A percentile compares a stretch with the other conserved stretches of the same genome.
Evolutionary conservation across 1,284 basidiomycete genomes (phyloP).

Genomic region (Pseudomicrostroma phylloplanum): DNA sequence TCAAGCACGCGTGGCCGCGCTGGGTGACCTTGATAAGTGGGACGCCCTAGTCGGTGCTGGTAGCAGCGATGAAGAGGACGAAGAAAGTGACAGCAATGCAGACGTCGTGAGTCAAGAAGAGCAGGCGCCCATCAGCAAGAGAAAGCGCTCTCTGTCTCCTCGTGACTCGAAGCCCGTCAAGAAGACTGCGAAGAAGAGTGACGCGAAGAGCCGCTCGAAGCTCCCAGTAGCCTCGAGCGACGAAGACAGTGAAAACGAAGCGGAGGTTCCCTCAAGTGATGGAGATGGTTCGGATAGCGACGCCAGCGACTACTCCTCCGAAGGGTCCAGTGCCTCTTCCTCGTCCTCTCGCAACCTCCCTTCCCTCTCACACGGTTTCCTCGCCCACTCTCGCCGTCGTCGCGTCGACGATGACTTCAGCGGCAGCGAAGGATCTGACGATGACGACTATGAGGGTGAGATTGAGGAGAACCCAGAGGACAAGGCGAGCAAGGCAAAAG

Average conservation of each 20-base stretch:
- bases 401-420: slow-evolving; percentile 8
- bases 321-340: background rate
- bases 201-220: background rate
- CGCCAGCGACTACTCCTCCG: slow-evolving; percentile 1
- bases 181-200: background rate
- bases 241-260: background rate
- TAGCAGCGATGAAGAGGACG: slow-evolving; percentile 44
- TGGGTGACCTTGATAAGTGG: slow-evolving; percentile 29
- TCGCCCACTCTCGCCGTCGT: slow-evolving; percentile 55
- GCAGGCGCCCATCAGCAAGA: slow-evolving; percentile 6
- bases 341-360: slow-evolving; percentile 75
- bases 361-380: slow-evolving; percentile 74
- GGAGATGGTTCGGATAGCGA: too few species aligned
- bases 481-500: slow-evolving; percentile 19
- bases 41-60: slow-evolving; percentile 47
- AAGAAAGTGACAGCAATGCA: slow-evolving; percentile 36
- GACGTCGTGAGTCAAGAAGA: slow-evolving; percentile 16
- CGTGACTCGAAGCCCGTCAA: slow-evolving; percentile 8
- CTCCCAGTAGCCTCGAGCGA: background rate
- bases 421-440: slow-evolving; percentile 68
- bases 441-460: slow-evolving; percentile 61
- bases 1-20: slow-evolving; percentile 15
- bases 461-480: slow-evolving; percentile 53
- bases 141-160: background rate
- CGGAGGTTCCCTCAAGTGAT: too few species aligned